A percentile compares a stretch with the other conserved stretches of the same genome.
Evolutionary conservation across 805 yeast genomes (phyloP).

Genomic region (Lipomyces yamanashiensis): DNA sequence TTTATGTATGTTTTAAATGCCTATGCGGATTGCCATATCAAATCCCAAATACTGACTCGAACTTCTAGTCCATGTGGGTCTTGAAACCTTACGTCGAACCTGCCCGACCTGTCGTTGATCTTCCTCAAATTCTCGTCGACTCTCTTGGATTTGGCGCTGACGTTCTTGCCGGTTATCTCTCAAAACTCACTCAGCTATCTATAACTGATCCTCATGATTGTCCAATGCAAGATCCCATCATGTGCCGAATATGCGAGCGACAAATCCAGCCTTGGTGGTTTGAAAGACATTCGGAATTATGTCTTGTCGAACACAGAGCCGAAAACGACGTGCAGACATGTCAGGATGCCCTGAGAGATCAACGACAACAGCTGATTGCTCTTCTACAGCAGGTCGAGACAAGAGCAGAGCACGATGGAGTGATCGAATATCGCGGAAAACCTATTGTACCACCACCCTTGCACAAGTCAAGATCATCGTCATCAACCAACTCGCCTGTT

Average conservation of each 20-base stretch:
- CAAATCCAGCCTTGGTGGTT: slow-evolving; percentile 96
- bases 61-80: slow-evolving; percentile 79
- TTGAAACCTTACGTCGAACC: slow-evolving; percentile 74
- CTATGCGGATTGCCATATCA: not conserved
- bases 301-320: slow-evolving; percentile 81
- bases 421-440: slow-evolving; percentile 30
- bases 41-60: slow-evolving; percentile 9
- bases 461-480: slow-evolving; percentile 6
- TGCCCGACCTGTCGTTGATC: slow-evolving; percentile 62
- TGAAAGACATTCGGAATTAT: slow-evolving; percentile 85
- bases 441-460: slow-evolving; percentile 23
- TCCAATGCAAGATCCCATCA: slow-evolving; percentile 44
- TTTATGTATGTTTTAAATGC: slow-evolving; percentile 51
- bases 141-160: slow-evolving; percentile 88
- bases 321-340: slow-evolving; percentile 74
- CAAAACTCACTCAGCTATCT: slow-evolving; percentile 65
- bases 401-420: slow-evolving; percentile 20
- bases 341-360: slow-evolving; percentile 80
- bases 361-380: slow-evolving; percentile 46
- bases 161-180: slow-evolving; percentile 74
- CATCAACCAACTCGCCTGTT: slow-evolving; percentile 1
- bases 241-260: slow-evolving; percentile 92
- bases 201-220: slow-evolving; percentile 57
- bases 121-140: slow-evolving; percentile 72
- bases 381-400: slow-evolving; percentile 31